Evolutionary conservation across 1,284 basidiomycete genomes (phyloP).

Genomic region (Heterobasidion irregulare): DNA sequence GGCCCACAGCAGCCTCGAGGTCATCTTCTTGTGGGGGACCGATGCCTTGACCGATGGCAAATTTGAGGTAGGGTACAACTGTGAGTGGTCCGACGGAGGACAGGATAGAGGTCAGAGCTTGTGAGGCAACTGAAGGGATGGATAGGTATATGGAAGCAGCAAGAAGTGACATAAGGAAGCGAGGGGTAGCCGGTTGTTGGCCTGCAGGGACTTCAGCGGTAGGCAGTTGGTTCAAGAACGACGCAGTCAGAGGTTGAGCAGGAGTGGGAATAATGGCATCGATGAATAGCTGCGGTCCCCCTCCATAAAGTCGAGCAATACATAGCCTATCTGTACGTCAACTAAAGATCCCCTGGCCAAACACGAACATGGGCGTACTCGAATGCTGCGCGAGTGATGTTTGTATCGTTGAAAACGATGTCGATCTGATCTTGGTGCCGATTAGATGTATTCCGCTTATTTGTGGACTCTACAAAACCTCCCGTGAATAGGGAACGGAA

Average conservation of each 20-base stretch:
- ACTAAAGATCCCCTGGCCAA: neutral
- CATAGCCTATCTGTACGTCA: conserved; percentile 48
- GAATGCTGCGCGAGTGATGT: conserved; percentile 80
- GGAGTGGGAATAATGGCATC: conserved; percentile 59
- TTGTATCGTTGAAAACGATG: conserved; percentile 75
- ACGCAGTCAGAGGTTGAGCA: conserved; percentile 60
- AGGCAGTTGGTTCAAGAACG: conserved; percentile 33
- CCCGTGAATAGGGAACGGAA: conserved; percentile 79
- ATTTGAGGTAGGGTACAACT: conserved; percentile 71
- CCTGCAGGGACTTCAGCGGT: conserved; percentile 30
- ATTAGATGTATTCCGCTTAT: conserved; percentile 12
- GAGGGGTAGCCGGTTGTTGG: conserved; percentile 71
- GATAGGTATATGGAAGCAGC: conserved; percentile 84
- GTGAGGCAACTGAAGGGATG: conserved; percentile 69
- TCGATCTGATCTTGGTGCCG: conserved; percentile 38
- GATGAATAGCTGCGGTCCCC: conserved; percentile 70
- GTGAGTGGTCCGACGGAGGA: conserved; percentile 77
- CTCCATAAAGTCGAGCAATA: conserved; percentile 77
- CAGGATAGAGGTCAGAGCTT: conserved; percentile 67
- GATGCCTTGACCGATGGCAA: conserved; percentile 74
- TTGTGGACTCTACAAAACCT: conserved; percentile 55
- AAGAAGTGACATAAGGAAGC: conserved; percentile 80
- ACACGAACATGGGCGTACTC: conserved; percentile 32
- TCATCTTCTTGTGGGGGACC: conserved; percentile 40
- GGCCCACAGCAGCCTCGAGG: conserved; percentile 52